Evolutionary conservation across 495 filamentous ascomycete species (phyloP), one percentile per base, ranked within the genome.

Genomic region (Ascobolus immersus): DNA sequence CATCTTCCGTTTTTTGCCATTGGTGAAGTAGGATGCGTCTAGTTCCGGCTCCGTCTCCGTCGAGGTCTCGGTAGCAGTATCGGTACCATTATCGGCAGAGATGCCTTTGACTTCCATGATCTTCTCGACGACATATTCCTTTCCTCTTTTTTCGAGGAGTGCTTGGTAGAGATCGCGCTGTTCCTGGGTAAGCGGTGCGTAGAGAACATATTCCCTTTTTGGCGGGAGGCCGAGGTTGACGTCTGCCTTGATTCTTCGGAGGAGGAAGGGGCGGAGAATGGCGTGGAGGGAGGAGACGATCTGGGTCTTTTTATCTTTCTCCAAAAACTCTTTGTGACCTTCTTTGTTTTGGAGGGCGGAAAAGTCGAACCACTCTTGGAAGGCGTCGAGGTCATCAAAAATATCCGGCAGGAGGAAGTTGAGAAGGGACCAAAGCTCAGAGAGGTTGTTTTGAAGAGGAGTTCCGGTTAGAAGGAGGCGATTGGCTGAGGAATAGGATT

Each of bases 311-410:
- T 71, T 65, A 37, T 82, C 67, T 48, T 82, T 74, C 27, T 65
- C 63, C 11, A 82, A 59, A 42, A 80, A 71, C 31, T 77, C 62
- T 24, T 70, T 61, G 15, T 72, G 71, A 2, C 70, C 69, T 17
- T 58, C 59, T 38, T 65, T 65, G 30, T 69, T 57, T 37, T 82
- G 64, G 4, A 93, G 58, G 5, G 76, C 81, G 1, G 74, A 79
- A 41, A 96, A 96, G 46, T 96, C 82, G 41, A 96, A 96, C 79
- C 81, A 92, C 21, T 65, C 67, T 51, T 93, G 77, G 39, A 96
- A 96, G 8, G 73, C 71, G 39, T 77, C 71, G 47, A 84, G 68
- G 47, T 89, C 74, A 37, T 77, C 69, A 46, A 96, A 96, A 24
- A 92, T 78, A 24, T 77, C 73, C 2, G 86, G 86, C 27, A 96